Evolutionary conservation across 2,329 filamentous ascomycete species (phyloP).

Genomic region (Hypoxylon sp.): DNA sequence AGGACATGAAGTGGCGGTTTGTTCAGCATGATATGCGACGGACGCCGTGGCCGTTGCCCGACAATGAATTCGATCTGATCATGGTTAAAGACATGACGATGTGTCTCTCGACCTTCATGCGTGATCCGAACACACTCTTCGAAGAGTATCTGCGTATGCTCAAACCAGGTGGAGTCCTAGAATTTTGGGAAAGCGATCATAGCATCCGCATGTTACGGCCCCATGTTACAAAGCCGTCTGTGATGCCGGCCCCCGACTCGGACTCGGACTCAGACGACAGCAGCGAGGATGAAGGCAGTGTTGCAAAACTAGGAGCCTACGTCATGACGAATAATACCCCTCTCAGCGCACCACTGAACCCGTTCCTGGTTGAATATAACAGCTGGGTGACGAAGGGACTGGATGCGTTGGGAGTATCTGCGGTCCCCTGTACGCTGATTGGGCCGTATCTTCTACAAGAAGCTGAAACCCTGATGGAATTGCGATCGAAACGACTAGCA

Average conservation of each 20-base stretch:
- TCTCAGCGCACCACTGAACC: slow-evolving; percentile 83
- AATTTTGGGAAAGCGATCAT: slow-evolving; percentile 92
- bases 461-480: slow-evolving; percentile 75
- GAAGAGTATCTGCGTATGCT: slow-evolving; percentile 84
- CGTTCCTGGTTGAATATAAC: slow-evolving; percentile 86
- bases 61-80: slow-evolving; percentile 86
- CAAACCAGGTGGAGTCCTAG: slow-evolving; percentile 81
- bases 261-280: slow-evolving; percentile 51
- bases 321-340: slow-evolving; percentile 85
- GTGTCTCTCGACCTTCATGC: slow-evolving; percentile 72
- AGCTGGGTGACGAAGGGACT: slow-evolving; percentile 82
- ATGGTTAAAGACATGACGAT: slow-evolving; percentile 87
- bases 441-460: slow-evolving; percentile 85
- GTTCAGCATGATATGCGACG: slow-evolving; percentile 87
- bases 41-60: slow-evolving; percentile 80
- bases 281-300: slow-evolving; percentile 70
- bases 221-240: slow-evolving; percentile 67
- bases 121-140: slow-evolving; percentile 66
- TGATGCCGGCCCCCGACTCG: slow-evolving; percentile 44
- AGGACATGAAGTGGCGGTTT: slow-evolving; percentile 88
- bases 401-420: slow-evolving; percentile 75
- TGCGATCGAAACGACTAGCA: slow-evolving; percentile 82
- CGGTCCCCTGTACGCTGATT: slow-evolving; percentile 83
- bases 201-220: slow-evolving; percentile 85
- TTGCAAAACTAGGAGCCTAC: slow-evolving; percentile 81